Evolutionary conservation across 2,329 filamentous ascomycete species (phyloP).

Genomic region (Aspergillus fijiensis): DNA sequence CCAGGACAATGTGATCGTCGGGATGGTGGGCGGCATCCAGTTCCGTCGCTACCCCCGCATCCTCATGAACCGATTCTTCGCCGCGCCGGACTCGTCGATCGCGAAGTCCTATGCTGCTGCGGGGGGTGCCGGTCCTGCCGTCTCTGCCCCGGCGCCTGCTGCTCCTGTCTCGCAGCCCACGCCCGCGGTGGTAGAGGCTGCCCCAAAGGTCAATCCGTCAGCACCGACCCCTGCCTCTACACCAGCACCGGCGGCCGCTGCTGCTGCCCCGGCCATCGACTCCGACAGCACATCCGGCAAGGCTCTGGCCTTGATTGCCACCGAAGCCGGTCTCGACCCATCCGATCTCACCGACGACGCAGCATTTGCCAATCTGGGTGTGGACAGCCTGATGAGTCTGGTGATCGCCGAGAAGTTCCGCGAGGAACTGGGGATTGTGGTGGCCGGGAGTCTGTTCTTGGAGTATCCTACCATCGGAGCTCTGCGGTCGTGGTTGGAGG

Average conservation of each 20-base stretch:
- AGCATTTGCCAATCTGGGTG: conserved; percentile 29
- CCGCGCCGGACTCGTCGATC: conserved; percentile 6
- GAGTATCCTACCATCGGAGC: conserved; percentile 20
- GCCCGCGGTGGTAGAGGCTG: not conserved
- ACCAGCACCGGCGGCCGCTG: not conserved
- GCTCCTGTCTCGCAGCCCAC: not conserved
- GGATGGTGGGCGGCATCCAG: conserved; percentile 30
- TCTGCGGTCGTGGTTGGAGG: conserved; percentile 12
- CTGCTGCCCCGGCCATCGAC: not conserved
- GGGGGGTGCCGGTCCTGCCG: not conserved
- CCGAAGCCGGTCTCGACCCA: conserved; percentile 26
- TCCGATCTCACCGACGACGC: conserved; percentile 27
- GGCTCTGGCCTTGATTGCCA: conserved; percentile 28
- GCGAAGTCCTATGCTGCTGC: conserved; percentile 1
- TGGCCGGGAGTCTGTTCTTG: conserved; percentile 23
- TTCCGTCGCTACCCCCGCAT: conserved; percentile 36
- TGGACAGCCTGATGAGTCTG: conserved; percentile 38
- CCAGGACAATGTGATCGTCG: conserved; percentile 35
- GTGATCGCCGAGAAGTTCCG: conserved; percentile 35
- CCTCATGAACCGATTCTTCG: conserved; percentile 23
- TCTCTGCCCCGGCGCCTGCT: not conserved
- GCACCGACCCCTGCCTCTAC: not conserved
- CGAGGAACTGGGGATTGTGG: conserved; percentile 28
- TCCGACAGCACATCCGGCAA: conserved; percentile 11
- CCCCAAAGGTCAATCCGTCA: not conserved